Evolutionary conservation across 2,329 filamentous ascomycete genomes (phyloP), one percentile per base, ranked within the genome.

Genomic region (Phaeosphaeriaceae sp.): DNA sequence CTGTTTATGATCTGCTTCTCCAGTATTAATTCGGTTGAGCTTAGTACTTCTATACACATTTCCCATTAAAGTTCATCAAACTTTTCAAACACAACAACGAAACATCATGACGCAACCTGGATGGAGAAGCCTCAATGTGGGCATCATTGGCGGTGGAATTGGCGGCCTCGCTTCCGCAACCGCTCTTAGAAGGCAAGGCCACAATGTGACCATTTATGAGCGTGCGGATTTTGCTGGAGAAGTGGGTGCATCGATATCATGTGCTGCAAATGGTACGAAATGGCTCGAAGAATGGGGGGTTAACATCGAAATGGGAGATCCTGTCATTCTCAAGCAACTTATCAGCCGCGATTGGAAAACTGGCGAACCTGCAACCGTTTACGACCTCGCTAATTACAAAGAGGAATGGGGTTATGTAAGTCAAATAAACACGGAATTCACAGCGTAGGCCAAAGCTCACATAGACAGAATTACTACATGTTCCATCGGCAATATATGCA

Each of bases 261-360:
- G 85, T 59, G 86, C 86, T 1, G 84, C 86, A 7, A 88, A 88
- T 60, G 86, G 86, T 8, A 86, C 85, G 0, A 77, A 83, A 42
- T 88, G 85, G 85, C 74, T 88, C 8, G 80, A 86, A 53, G 83
- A 86, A 66, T 89, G 86, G 86, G 75, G 74, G 0, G 83, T 88
- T 2, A 82, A 88, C 57, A 76, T 88, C 2, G 74, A 73, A 7
- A 83, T 83, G 60, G 86, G 85, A 13, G 81, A 87, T 50, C 84
- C 84, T 0, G 85, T 88, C 2, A 74, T 87, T 1, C 73, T 88
- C 36, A 77, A 77, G 68, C 84, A 84, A 61, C 76, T 88, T 45
- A 87, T 88, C 74, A 86, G 84, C 67, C 80, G 82, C 4, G 84
- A 88, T 69, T 88, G 85, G 85, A 79, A 81, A 63, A 87, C 85